phyloP scores from a whole-genome alignment of 2,329 filamentous ascomycete species.

The Alternaria burnsii region DNA sequence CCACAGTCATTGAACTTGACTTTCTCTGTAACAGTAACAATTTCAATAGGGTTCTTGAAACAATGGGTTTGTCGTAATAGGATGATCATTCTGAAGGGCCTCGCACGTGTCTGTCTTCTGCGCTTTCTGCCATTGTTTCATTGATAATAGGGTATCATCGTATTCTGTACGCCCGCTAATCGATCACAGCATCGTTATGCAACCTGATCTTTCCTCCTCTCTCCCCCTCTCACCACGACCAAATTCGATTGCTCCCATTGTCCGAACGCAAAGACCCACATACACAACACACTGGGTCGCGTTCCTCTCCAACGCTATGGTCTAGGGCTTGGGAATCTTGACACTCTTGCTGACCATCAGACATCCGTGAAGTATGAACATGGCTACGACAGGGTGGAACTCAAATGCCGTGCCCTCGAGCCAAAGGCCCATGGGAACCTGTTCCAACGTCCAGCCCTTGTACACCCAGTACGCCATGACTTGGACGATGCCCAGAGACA shows the following conservation, averaged over 20 bases:
- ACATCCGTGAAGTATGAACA: conserved; percentile 90
- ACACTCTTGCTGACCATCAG: conserved; percentile 96
- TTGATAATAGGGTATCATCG: conserved; percentile 21
- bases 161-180: conserved; percentile 14
- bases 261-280: not conserved
- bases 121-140: not conserved
- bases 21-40: conserved; percentile 6
- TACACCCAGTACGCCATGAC: conserved; percentile 91
- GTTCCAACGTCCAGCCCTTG: conserved; percentile 78
- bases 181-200: conserved; percentile 12
- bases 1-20: conserved; percentile 13
- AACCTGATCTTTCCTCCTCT: not conserved
- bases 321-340: conserved; percentile 85
- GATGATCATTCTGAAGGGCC: not conserved
- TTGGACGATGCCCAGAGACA: conserved; percentile 79
- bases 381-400: conserved; percentile 80
- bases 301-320: not conserved
- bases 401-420: conserved; percentile 74
- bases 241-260: not conserved
- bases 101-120: not conserved
- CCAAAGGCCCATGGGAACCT: conserved; percentile 79
- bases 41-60: not conserved
- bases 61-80: not conserved
- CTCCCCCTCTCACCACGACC: not conserved
- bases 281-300: not conserved